Evolutionary conservation across 768 basidiomycete species (phyloP), one percentile per base, ranked within the genome.

Genomic region (Hericium rajendrae): DNA sequence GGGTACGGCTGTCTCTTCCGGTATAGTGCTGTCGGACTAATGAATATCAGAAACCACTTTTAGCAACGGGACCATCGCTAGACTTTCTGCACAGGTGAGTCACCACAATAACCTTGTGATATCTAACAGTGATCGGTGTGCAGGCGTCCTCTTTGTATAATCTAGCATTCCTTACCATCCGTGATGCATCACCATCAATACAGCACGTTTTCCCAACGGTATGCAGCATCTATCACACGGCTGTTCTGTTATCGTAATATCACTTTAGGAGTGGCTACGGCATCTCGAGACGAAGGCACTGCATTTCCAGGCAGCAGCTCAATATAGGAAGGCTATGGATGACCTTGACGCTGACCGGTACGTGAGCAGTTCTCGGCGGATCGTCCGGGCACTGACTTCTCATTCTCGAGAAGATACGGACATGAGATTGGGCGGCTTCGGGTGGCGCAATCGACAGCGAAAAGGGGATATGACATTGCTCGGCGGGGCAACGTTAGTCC

Each of bases 271-370:
- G 38, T 94, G 92, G 90, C 62, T 85, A 1, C 69, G 84, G 1
- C 92, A 95, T 68, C 73, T 97, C 1, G 84, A 89, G 64, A 81
- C 88, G 18, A 99, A 99, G 69, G 71, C 74, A 40, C 72, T 78
- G 50, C 95, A 99, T 71, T 99, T 99, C 66, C 76, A 78, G 48
- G 92, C 93, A 3, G 95, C 91, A 4, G 82, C 95, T 4, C 89
- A 92, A 65, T 92, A 86, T 65, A 78, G 95, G 48, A 87, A 93
- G 70, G 88, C 89, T 67, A 76, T 91, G 54, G 94, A 95, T 48
- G 94, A 97, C 64, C 78, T 89, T 20, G 92, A 86, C 68, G 78
- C 79, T 37, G 84, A 80, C 74, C 80, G 79, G 86, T 88, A 46
- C 43, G 43, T 37, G 49, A 51, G 49, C 15, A 18, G 13, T 22